A percentile compares a stretch with the other conserved stretches of the same genome.
Conservation (phyloP, 805 yeast genomes). For the Saccharomycopsis babjevae region DNA sequence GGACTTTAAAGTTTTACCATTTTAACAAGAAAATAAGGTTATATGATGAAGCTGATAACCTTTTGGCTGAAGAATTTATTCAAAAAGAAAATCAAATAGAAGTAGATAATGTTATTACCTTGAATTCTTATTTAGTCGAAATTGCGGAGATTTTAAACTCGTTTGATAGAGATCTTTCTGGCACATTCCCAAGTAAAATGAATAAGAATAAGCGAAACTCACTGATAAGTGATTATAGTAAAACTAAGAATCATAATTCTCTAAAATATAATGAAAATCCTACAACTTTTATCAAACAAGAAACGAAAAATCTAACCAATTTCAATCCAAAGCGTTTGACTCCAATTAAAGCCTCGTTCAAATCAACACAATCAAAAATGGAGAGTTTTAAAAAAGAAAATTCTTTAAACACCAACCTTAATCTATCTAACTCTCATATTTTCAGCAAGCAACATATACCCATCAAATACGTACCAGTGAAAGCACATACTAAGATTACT, state of each 20-base stretch:
- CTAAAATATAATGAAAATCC: too few species aligned
- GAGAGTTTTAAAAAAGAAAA: too few species aligned
- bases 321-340: too few species aligned
- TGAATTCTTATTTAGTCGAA: constrained; percentile 25
- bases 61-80: constrained; percentile 28
- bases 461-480: too few species aligned
- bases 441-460: too few species aligned
- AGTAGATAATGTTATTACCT: constrained; percentile 20
- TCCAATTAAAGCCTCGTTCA: too few species aligned
- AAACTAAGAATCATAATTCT: not conserved
- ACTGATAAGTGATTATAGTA: not conserved
- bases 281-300: too few species aligned
- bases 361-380: too few species aligned
- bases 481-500: too few species aligned
- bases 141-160: constrained; percentile 26
- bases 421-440: too few species aligned
- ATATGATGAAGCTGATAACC: constrained; percentile 26
- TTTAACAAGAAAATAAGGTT: constrained; percentile 40
- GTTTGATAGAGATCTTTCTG: constrained; percentile 31
- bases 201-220: not conserved
- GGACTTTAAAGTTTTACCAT: constrained; percentile 34
- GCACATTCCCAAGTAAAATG: constrained; percentile 11
- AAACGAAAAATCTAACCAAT: too few species aligned
- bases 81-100: constrained; percentile 20
- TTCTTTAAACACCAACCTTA: too few species aligned